Conservation (phyloP, 129 eudicot species). For the Rutidosis leptorrhynchoides region DNA sequence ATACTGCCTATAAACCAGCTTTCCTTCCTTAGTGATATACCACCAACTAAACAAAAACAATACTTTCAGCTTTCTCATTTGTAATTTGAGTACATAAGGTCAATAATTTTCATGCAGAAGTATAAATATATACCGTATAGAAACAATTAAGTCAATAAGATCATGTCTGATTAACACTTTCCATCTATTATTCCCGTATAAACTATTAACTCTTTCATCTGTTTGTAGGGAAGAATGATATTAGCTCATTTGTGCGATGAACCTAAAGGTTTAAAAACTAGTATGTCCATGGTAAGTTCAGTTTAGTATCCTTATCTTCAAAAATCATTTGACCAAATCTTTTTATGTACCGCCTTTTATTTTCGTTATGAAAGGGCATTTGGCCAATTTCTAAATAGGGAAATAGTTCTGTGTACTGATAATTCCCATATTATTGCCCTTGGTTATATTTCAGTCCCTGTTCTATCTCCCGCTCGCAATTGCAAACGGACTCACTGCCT, state of each 20-base stretch:
- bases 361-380: slow-evolving; percentile 1
- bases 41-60: background rate
- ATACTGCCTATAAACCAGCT: background rate
- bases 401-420: background rate
- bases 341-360: background rate
- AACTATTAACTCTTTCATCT: slow-evolving; percentile 4
- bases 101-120: background rate
- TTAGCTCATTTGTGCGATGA: slow-evolving; percentile 97
- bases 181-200: slow-evolving; percentile 10
- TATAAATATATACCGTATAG: background rate
- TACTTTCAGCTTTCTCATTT: background rate
- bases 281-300: slow-evolving; percentile 89
- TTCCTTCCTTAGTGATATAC: background rate
- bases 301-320: background rate
- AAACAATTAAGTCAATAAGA: background rate
- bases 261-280: slow-evolving; percentile 96
- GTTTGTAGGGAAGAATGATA: slow-evolving; percentile 96
- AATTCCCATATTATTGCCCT: background rate
- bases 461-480: slow-evolving; percentile 88
- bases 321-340: background rate
- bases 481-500: slow-evolving; percentile 94
- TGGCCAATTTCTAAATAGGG: background rate
- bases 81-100: background rate
- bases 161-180: background rate
- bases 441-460: slow-evolving; percentile 56